Evolutionary conservation across 2,329 filamentous ascomycete species (phyloP), one percentile per base, ranked within the genome.

Genomic region (Colletotrichum cuscutae): DNA sequence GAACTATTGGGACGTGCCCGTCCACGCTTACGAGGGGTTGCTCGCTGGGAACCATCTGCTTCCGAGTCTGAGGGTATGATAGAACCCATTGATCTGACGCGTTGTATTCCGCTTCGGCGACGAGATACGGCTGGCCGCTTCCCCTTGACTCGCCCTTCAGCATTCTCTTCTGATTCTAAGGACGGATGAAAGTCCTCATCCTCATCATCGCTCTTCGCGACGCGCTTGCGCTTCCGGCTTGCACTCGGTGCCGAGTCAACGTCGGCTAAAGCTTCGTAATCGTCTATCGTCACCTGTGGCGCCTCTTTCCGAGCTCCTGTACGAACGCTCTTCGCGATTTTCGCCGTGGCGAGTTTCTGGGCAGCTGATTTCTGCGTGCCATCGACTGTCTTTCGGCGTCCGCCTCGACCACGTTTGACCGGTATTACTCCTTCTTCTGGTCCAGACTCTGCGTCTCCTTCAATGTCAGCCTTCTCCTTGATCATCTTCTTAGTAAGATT

Each of bases 401-500:
- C 26, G 19, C 63, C 62, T 22, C 68, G 71, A 9, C 71, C 68
- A 22, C 68, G 57, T 28, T 73, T 73, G 8, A 54, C 52, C 24
- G 68, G 57, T 9, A 26, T 58, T 13, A 53, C 19, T 12, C 42
- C 64, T 19, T 64, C 72, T 11, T 57, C 56, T n/a, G 28, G 65
- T 3, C 71, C 73, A n/a, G 42, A 49, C 42, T 49, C 42, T 49
- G 42, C 42, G 19, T 68, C 70, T 28, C 74, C 74, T 62, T 77
- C 74, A 28, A 74, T 74, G 13, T 76, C 78, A 37, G 82, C 82
- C 75, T 84, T 83, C 76, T 84, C 82, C 75, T 87, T 83, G 32
- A 87, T 80, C 28, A 87, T 79, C 72, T 87, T 88, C 80, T 88
- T 86, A 42, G 85, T 90, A 70, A 92, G 80, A 71, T 91, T 91